Percentiles rank a stretch among this genome's conserved stretches.
These are phyloP conservation scores for Candida sithepensis DNA, from an alignment of 805 yeast species.

Conservation along the genomic window DNA sequence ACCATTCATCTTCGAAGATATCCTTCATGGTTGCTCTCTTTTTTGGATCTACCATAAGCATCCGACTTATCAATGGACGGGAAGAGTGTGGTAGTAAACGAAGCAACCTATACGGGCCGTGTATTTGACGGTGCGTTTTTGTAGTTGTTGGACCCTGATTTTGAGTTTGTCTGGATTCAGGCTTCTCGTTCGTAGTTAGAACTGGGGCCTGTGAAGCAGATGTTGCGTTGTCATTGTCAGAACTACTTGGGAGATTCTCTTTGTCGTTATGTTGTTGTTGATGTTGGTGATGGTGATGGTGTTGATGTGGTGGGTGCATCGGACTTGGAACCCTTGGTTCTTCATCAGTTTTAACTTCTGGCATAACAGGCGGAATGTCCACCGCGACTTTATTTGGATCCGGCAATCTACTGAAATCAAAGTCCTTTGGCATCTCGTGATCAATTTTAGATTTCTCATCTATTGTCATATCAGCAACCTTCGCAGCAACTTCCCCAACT, in stretches of 20 bases:
- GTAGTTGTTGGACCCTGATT: conserved; percentile 7
- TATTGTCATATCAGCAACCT: background rate
- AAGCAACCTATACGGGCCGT: conserved; percentile 81
- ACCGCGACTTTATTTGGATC: conserved; percentile 21
- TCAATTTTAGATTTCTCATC: background rate
- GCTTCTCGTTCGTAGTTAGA: conserved; percentile 18
- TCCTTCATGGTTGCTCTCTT: conserved; percentile 66
- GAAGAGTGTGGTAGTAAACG: conserved; percentile 80
- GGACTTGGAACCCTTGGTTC: background rate
- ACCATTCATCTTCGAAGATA: conserved; percentile 69
- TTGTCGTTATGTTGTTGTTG: conserved; percentile 13
- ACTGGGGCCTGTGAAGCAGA: conserved; percentile 5
- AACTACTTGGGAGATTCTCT: background rate
- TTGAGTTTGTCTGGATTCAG: conserved; percentile 32
- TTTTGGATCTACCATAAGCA: conserved; percentile 58
- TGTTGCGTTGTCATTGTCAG: conserved; percentile 1
- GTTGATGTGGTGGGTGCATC: conserved; percentile 2
- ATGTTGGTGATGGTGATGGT: conserved; percentile 35
- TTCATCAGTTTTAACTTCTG: background rate
- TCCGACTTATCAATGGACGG: conserved; percentile 66
- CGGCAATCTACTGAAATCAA: conserved; percentile 33
- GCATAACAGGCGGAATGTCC: background rate
- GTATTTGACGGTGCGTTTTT: conserved; percentile 54
- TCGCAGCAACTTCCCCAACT: conserved; percentile 9
- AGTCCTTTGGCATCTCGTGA: conserved; percentile 21